Conservation (phyloP, 2,329 filamentous ascomycete genomes). For the Parastagonospora nodorum region DNA sequence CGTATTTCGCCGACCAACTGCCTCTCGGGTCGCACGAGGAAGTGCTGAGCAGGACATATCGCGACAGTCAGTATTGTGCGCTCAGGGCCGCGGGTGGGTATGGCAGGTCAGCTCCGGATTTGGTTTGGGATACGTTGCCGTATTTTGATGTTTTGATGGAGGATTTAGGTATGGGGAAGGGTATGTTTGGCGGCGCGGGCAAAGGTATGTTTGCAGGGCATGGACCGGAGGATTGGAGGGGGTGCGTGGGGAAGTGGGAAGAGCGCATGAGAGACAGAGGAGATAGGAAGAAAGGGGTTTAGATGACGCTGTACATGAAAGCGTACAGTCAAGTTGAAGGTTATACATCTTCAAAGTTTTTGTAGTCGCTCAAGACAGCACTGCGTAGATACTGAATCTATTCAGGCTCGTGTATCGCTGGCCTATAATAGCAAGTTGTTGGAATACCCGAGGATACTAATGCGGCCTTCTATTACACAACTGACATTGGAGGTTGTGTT, state of each 20-base stretch:
- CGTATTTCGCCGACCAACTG: constrained; percentile 65
- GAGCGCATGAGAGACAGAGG: background rate
- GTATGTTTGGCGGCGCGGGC: constrained; percentile 23
- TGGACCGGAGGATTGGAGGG: constrained; percentile 29
- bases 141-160: constrained; percentile 34
- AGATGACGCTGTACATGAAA: background rate
- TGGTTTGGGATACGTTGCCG: constrained; percentile 37
- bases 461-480: too few species aligned
- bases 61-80: constrained; percentile 71
- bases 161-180: constrained; percentile 27
- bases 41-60: constrained; percentile 50
- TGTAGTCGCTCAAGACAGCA: too few species aligned
- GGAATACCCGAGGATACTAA: too few species aligned
- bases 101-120: constrained; percentile 64
- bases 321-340: too few species aligned
- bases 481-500: too few species aligned
- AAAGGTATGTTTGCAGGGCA: constrained; percentile 28
- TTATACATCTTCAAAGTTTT: too few species aligned
- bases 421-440: too few species aligned
- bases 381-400: too few species aligned
- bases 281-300: background rate
- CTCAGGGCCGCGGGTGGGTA: constrained; percentile 74
- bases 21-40: constrained; percentile 15
- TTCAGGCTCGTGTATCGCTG: too few species aligned
- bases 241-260: constrained; percentile 25